Evolutionary conservation across 306 rosid genomes (phyloP).

Genomic region (Bauhinia variegata): DNA sequence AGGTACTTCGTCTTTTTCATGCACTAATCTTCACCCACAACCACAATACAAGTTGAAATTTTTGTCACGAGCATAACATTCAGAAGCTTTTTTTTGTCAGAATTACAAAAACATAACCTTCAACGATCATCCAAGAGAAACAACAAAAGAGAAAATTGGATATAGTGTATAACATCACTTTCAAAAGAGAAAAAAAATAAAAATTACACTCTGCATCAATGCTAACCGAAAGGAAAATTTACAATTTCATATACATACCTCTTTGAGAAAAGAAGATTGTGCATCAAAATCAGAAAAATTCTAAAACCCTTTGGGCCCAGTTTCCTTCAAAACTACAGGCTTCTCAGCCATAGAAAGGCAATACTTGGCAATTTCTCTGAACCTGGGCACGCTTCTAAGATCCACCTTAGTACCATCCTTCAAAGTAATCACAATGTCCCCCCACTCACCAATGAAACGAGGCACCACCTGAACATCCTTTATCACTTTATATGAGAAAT

Average conservation of each 20-base stretch:
- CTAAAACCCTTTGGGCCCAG: constrained; percentile 67
- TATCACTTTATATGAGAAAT: constrained; percentile 72
- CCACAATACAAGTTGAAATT: too few relatives aligned
- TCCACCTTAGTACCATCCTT: constrained; percentile 88
- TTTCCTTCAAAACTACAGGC: constrained; percentile 43
- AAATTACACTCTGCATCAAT: background rate
- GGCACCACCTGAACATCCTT: constrained; percentile 96
- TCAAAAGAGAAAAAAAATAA: background rate
- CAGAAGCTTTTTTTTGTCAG: background rate
- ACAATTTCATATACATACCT: constrained; percentile 25
- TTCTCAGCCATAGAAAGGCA: constrained; percentile 68
- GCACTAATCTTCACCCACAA: too few relatives aligned
- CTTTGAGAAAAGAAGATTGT: constrained; percentile 16
- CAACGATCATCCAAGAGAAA: constrained; percentile 5
- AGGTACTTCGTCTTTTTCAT: too few relatives aligned
- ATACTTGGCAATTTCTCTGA: constrained; percentile 82
- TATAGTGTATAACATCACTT: constrained; percentile 11
- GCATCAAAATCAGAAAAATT: background rate
- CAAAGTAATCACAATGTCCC: constrained; percentile 79
- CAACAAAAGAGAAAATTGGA: background rate
- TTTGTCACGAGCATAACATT: too few relatives aligned
- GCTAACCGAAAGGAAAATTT: background rate
- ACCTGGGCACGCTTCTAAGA: constrained; percentile 83
- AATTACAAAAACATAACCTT: background rate
- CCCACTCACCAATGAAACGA: constrained; percentile 93